These are phyloP conservation scores for Neoascochyta sp. DNA, from an alignment of 2,329 filamentous ascomycete genomes.

Conservation along the genomic window DNA sequence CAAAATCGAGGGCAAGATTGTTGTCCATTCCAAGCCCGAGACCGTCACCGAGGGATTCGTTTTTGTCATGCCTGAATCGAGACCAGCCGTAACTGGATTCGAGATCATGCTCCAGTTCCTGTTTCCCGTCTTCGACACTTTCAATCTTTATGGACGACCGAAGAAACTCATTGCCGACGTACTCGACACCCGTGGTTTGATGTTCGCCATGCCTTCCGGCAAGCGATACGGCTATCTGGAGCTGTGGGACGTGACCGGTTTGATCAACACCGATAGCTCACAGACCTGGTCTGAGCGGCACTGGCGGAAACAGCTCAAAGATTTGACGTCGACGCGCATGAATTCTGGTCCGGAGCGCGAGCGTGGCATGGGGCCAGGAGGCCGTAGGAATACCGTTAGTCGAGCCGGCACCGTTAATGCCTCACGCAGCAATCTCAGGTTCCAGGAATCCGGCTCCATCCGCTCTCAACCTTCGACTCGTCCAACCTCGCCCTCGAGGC, in stretches of 20 bases:
- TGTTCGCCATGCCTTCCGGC: constrained; percentile 96
- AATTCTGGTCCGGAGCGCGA: constrained; percentile 39
- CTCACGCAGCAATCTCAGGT: constrained; percentile 36
- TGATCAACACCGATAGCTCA: constrained; percentile 77
- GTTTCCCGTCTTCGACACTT: constrained; percentile 92
- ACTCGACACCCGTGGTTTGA: constrained; percentile 80
- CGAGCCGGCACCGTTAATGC: constrained; percentile 40
- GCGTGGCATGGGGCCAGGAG: constrained; percentile 39
- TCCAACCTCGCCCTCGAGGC: constrained; percentile 41
- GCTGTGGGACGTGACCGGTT: constrained; percentile 72
- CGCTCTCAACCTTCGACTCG: constrained; percentile 46
- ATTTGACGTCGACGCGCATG: constrained; percentile 78
- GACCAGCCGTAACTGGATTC: constrained; percentile 87
- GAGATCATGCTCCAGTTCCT: constrained; percentile 92
- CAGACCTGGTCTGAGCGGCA: constrained; percentile 76
- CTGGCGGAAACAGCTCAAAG: constrained; percentile 86
- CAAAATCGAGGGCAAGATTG: constrained; percentile 89
- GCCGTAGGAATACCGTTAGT: constrained; percentile 44
- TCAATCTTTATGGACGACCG: constrained; percentile 85
- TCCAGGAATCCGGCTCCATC: constrained; percentile 42
- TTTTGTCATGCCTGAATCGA: constrained; percentile 94
- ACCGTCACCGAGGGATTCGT: constrained; percentile 87
- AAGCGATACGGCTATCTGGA: constrained; percentile 88
- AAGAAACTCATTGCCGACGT: constrained; percentile 82
- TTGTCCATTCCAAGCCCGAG: constrained; percentile 75